Base-by-base conservation (phyloP, 768 basidiomycete species). In the Russula olivacea region DNA sequence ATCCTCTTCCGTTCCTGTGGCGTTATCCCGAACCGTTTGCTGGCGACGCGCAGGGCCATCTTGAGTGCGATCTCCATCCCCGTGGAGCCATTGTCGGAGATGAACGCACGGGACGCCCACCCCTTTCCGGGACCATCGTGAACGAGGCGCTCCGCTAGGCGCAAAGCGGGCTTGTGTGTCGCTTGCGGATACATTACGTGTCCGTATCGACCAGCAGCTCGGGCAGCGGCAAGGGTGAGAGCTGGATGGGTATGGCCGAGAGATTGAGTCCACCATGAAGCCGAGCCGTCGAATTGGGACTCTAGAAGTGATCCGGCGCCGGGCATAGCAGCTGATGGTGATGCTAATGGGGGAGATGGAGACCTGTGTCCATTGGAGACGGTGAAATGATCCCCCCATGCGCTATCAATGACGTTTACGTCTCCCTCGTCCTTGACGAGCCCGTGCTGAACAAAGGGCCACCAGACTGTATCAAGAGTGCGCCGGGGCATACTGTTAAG, bases 251-350 rank as follows among this genome's bases (percentile, higher is more conserved):
- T 87, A 69, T 98, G 96, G 0, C 95, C 96, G 45, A 97, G 74
- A 0, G 88, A 82, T 74, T 98, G 96, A 0, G 94, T 98, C 93
- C 96, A 98, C 96, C 96, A 98, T 12, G 93, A 96, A 0, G 95
- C 96, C 0, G 95, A 97, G 4, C 91, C 88, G 70, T 98, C 95
- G 67, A 93, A 83, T 67, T 91, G 84, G 6, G 84, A 80, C 56
- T 78, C 81, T 68, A 80, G 75, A 58, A 77, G 79, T 59, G 74
- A 84, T 66, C 71, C 52, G 32, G 38, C 14, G 6, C 4, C 14
- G 38, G 58, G 10, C 53, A 66, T 30, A 57, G 71, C 60, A 1
- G 71, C 34, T 10, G 75, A 62, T n/a, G 64, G 1, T 38, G 38
- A 38, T 38, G 38, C 14, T 38, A 14, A 38, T 32, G 58, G 2